Conservation (phyloP, 1,284 basidiomycete species). For the Sporisorium exsertum region DNA sequence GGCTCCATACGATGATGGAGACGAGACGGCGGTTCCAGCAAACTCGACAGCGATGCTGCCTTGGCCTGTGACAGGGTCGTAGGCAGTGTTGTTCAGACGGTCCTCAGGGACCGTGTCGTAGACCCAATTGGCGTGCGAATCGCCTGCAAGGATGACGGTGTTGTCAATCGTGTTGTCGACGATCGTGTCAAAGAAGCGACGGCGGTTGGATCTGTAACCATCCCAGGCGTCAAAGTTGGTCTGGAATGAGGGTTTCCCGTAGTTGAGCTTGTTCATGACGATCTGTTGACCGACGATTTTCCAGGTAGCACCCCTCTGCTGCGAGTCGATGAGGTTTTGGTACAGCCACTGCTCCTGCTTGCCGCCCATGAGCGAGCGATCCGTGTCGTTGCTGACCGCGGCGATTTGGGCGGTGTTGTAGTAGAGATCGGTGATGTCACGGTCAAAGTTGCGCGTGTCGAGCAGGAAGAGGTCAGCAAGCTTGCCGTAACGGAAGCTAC, state of each 20-base stretch:
- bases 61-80: slow-evolving; percentile 74
- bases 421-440: slow-evolving; percentile 76
- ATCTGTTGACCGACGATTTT: slow-evolving; percentile 74
- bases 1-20: slow-evolving; percentile 73
- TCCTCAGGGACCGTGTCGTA: slow-evolving; percentile 52
- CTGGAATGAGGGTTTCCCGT: slow-evolving; percentile 70
- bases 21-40: slow-evolving; percentile 77
- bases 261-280: slow-evolving; percentile 45
- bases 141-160: slow-evolving; percentile 73
- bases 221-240: slow-evolving; percentile 76
- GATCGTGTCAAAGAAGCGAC: slow-evolving; percentile 75
- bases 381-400: slow-evolving; percentile 52
- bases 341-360: slow-evolving; percentile 77
- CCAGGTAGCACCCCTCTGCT: slow-evolving; percentile 73
- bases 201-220: slow-evolving; percentile 75
- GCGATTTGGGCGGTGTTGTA: slow-evolving; percentile 73
- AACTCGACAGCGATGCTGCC: slow-evolving; percentile 77
- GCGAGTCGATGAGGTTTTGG: slow-evolving; percentile 72
- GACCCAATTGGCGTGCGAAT: slow-evolving; percentile 74
- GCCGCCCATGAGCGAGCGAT: slow-evolving; percentile 72
- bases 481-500: slow-evolving; percentile 71
- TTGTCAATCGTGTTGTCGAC: slow-evolving; percentile 74
- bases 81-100: slow-evolving; percentile 67
- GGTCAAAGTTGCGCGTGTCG: slow-evolving; percentile 78
- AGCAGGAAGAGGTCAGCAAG: slow-evolving; percentile 70